phyloP scores from a whole-genome alignment of 805 yeast genomes.

The Candida qinlingensis region DNA sequence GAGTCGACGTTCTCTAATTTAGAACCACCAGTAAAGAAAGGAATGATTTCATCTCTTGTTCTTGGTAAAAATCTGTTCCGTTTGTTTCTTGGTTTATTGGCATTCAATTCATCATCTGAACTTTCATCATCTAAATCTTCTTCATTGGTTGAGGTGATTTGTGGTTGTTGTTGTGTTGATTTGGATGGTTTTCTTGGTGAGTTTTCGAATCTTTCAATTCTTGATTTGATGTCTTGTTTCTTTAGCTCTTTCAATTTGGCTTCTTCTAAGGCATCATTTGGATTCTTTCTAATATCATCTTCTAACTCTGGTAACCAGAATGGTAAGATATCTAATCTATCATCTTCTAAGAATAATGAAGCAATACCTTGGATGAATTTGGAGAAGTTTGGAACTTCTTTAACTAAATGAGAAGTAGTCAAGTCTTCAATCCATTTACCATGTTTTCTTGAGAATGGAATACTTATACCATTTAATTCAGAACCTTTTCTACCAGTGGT shows the following conservation, averaged over 20 bases:
- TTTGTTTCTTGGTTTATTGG: constrained; percentile 3
- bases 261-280: constrained; percentile 72
- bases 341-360: constrained; percentile 81
- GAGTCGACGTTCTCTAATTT: constrained; percentile 59
- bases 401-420: constrained; percentile 75
- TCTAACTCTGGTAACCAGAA: constrained; percentile 94
- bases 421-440: constrained; percentile 83
- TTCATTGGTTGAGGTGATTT: constrained; percentile 18
- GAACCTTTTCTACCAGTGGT: constrained; percentile 33
- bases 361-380: constrained; percentile 93
- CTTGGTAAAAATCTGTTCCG: constrained; percentile 25
- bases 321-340: constrained; percentile 83
- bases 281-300: constrained; percentile 67
- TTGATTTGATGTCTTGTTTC: constrained; percentile 35
- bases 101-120: constrained; percentile 34
- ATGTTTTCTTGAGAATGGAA: constrained; percentile 43
- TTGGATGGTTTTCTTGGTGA: constrained; percentile 2
- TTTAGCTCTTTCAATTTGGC: constrained; percentile 49
- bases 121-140: constrained; percentile 53
- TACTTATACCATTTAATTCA: constrained; percentile 28
- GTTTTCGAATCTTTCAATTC: constrained; percentile 29
- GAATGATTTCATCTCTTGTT: constrained; percentile 29
- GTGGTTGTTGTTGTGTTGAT: constrained; percentile 1
- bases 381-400: constrained; percentile 91
- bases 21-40: constrained; percentile 36